A percentile compares a stretch with the other conserved stretches of the same genome.
Evolutionary conservation across 352 stramenopile genomes (phyloP).

Genomic region (Elongisporangium prolatum): DNA sequence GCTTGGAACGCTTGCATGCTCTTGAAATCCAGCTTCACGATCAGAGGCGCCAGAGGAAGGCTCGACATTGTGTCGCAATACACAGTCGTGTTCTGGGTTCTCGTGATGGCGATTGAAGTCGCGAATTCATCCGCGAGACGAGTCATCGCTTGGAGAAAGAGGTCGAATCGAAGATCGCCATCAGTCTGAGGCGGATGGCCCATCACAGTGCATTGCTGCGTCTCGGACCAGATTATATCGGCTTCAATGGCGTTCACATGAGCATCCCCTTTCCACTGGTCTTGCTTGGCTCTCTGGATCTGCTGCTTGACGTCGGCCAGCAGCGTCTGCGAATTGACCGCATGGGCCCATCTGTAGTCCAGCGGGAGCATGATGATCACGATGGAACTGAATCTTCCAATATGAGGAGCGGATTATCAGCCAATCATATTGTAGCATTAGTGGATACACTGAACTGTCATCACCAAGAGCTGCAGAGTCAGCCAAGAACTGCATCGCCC

Average conservation of each 20-base stretch:
- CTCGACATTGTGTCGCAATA: background rate
- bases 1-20: conserved; percentile 41
- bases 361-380: conserved; percentile 30
- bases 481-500: too few relatives aligned
- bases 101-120: background rate
- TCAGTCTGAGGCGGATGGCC: conserved; percentile 56
- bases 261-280: conserved; percentile 9
- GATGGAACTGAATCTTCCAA: background rate
- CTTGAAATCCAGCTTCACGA: conserved; percentile 78
- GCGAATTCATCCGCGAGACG: conserved; percentile 17
- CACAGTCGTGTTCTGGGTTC: background rate
- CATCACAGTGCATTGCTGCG: conserved; percentile 50
- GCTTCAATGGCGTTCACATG: conserved; percentile 65
- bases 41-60: conserved; percentile 28
- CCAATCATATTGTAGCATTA: background rate
- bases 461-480: too few relatives aligned
- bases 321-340: conserved; percentile 47
- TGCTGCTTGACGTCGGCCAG: conserved; percentile 21
- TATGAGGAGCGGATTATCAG: background rate
- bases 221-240: conserved; percentile 64
- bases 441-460: background rate
- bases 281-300: conserved; percentile 18
- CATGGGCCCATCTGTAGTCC: conserved; percentile 61
- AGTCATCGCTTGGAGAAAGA: conserved; percentile 47
- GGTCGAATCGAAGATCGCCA: conserved; percentile 36